Evolutionary conservation across 1,139 yeast genomes (phyloP).

Genomic region (Taphrina wiesneri): DNA sequence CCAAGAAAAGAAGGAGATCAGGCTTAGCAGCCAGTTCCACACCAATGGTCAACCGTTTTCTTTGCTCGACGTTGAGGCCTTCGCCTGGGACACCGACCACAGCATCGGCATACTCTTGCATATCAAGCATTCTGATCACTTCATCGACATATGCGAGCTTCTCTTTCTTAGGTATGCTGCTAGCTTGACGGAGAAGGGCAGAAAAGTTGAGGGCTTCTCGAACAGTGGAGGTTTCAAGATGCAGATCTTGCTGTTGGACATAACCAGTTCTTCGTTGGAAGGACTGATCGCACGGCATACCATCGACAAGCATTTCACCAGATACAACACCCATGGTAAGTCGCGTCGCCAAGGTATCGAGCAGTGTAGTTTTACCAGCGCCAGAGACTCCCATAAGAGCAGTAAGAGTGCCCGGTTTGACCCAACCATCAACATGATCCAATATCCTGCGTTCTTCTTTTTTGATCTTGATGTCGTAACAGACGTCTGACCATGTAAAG

Average conservation of each 20-base stretch:
- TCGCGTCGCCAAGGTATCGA: conserved; percentile 74
- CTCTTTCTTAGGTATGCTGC: conserved; percentile 55
- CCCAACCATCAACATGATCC: conserved; percentile 63
- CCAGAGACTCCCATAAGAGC: conserved; percentile 87
- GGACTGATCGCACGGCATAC: conserved; percentile 64
- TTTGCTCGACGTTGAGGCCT: conserved; percentile 71
- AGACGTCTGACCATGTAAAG: conserved; percentile 53
- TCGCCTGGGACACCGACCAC: conserved; percentile 81
- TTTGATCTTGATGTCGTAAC: conserved; percentile 50
- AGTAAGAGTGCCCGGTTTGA: conserved; percentile 75
- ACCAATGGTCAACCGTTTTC: conserved; percentile 81
- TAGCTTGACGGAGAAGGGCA: conserved; percentile 73
- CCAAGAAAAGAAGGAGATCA: conserved; percentile 72
- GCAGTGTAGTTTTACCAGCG: conserved; percentile 77
- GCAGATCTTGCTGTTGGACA: conserved; percentile 81
- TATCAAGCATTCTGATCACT: conserved; percentile 66
- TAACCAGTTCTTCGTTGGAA: conserved; percentile 83
- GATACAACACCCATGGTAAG: conserved; percentile 76
- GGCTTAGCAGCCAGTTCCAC: conserved; percentile 90
- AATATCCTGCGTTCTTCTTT: conserved; percentile 54
- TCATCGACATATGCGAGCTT: conserved; percentile 72
- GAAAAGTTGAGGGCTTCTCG: conserved; percentile 74
- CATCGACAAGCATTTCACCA: conserved; percentile 75
- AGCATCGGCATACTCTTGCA: conserved; percentile 75
- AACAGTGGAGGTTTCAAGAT: conserved; percentile 71